Conservation (phyloP, 2,329 filamentous ascomycete species). For the Alternaria solani region DNA sequence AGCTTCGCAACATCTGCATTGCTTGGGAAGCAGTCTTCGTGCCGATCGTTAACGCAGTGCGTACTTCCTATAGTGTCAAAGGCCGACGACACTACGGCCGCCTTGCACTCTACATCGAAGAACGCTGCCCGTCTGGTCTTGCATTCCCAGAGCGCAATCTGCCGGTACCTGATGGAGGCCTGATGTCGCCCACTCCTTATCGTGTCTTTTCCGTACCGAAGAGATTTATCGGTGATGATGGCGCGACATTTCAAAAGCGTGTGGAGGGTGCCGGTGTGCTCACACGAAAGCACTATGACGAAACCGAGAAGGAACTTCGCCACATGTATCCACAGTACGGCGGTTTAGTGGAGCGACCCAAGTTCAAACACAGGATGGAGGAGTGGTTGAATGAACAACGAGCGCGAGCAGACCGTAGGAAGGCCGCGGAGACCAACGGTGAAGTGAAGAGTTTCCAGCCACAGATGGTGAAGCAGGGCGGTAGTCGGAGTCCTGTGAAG, state of each 20-base stretch:
- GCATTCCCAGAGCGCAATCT: conserved; percentile 45
- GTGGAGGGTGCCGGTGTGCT: conserved; percentile 8
- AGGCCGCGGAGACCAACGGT: conserved; percentile 16
- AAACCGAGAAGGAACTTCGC: conserved; percentile 40
- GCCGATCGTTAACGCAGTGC: conserved; percentile 43
- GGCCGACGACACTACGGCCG: conserved; percentile 43
- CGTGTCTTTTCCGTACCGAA: conserved; percentile 28
- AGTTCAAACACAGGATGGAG: conserved; percentile 35
- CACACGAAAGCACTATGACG: conserved; percentile 34
- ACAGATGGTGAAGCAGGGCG: conserved; percentile 7
- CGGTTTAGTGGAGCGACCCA: conserved; percentile 42
- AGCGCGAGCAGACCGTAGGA: conserved; percentile 25
- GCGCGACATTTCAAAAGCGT: background rate
- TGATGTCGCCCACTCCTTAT: conserved; percentile 33
- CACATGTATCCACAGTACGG: conserved; percentile 43
- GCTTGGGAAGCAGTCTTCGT: conserved; percentile 43
- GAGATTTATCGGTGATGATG: background rate
- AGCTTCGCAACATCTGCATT: conserved; percentile 35
- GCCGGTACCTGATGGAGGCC: conserved; percentile 10
- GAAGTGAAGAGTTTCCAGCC: conserved; percentile 17
- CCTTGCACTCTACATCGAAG: conserved; percentile 44
- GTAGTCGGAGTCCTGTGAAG: background rate
- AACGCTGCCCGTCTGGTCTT: conserved; percentile 34
- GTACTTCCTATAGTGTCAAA: conserved; percentile 35
- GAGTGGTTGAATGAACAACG: conserved; percentile 42